phyloP scores from a whole-genome alignment of 2,329 filamentous ascomycete species.

The Neofusicoccum umdonicola region DNA sequence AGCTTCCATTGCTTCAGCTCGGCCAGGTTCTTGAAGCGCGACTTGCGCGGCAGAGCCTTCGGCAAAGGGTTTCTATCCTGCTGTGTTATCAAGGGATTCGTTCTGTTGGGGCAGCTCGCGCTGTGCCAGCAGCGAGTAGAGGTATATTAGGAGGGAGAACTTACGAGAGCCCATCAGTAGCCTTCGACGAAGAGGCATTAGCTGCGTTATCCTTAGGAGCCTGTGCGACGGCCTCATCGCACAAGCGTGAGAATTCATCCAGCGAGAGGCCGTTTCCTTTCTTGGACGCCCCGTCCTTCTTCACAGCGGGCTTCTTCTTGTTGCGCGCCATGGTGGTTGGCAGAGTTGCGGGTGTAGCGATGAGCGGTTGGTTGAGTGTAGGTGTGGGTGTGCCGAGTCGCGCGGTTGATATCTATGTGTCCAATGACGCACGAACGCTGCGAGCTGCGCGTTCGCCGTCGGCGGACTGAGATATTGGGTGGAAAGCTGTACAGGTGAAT shows the following conservation, averaged over 20 bases:
- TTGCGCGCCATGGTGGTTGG: neutral
- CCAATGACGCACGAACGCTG: neutral
- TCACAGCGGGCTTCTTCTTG: neutral
- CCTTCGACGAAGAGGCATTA: neutral
- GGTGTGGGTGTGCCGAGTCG: no score
- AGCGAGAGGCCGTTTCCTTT: no score
- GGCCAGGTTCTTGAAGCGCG: neutral
- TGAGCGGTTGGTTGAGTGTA: no score
- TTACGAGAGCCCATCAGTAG: neutral
- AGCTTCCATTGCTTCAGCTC: neutral
- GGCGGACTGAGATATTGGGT: no score
- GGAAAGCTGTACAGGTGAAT: no score
- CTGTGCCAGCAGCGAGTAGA: neutral
- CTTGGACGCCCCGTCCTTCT: neutral
- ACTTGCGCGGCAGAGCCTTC: neutral
- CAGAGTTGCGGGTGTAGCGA: no score
- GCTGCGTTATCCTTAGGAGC: neutral
- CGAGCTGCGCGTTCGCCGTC: neutral
- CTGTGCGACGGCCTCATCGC: neutral
- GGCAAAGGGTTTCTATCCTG: neutral
- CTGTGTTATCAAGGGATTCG: no score
- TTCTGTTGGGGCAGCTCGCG: no score
- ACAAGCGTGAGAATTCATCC: neutral
- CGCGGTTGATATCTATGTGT: no score
- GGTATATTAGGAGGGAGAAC: neutral